Percentiles rank a stretch among this genome's conserved stretches.
phyloP scores from a whole-genome alignment of 2,329 filamentous ascomycete species.

The Colletotrichum destructivum region DNA sequence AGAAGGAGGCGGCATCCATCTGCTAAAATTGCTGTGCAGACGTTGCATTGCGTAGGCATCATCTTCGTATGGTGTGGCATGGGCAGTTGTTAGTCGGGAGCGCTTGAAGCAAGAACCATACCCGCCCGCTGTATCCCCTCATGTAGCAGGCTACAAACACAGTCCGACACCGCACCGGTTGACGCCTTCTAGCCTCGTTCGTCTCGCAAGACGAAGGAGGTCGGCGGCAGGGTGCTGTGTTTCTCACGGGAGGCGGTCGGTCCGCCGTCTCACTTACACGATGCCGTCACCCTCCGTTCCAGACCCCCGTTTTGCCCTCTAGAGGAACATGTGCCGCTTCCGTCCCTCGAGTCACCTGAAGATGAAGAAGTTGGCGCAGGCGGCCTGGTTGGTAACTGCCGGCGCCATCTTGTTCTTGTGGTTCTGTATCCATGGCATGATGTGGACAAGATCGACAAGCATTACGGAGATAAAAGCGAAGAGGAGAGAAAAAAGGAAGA shows the following conservation, averaged over 20 bases:
- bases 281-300: background rate
- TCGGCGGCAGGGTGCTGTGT: constrained; percentile 4
- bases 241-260: background rate
- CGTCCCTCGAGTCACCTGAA: constrained; percentile 14
- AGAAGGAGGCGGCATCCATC: background rate
- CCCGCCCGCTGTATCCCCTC: background rate
- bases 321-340: background rate
- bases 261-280: constrained; percentile 22
- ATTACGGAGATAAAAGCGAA: background rate
- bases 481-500: background rate
- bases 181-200: background rate
- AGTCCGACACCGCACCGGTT: background rate
- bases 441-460: background rate
- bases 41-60: background rate
- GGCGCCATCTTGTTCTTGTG: constrained; percentile 19
- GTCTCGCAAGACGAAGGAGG: constrained; percentile 23
- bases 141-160: background rate
- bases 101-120: background rate
- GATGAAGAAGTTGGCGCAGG: constrained; percentile 14
- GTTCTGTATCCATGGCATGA: constrained; percentile 20
- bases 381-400: constrained; percentile 7
- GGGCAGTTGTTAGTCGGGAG: background rate
- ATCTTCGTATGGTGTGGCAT: background rate
- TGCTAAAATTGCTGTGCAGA: constrained; percentile 35
- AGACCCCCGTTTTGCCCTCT: background rate